phyloP scores from a whole-genome alignment of 192 early-diverging fungal species.

The Linnemannia hyalina region DNA sequence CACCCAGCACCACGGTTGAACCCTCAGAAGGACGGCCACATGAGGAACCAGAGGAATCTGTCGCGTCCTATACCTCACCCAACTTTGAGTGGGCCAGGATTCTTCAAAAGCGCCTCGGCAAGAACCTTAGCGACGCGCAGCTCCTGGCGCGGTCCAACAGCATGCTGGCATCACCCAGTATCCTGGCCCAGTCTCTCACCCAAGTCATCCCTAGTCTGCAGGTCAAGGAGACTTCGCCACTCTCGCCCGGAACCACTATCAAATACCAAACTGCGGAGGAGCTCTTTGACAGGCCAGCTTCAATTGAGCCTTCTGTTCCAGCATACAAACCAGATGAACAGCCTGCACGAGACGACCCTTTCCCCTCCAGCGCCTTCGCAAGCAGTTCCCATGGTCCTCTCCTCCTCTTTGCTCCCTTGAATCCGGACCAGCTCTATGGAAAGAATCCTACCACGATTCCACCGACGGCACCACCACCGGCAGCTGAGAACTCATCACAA shows the following conservation, averaged over 20 bases:
- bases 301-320: constrained; percentile 28
- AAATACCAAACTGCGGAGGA: constrained; percentile 54
- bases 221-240: constrained; percentile 37
- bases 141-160: constrained; percentile 47
- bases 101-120: constrained; percentile 39
- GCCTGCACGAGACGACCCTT: constrained; percentile 22
- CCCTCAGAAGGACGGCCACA: not conserved
- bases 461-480: constrained; percentile 31
- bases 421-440: constrained; percentile 38
- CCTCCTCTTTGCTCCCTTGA: constrained; percentile 47
- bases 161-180: constrained; percentile 53
- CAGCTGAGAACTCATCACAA: not conserved
- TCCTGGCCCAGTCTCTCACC: constrained; percentile 44
- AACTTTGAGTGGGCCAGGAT: constrained; percentile 51
- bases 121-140: constrained; percentile 46
- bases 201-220: constrained; percentile 53
- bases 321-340: constrained; percentile 29
- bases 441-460: constrained; percentile 19
- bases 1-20: not conserved
- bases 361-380: constrained; percentile 34
- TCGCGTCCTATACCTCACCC: constrained; percentile 45
- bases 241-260: constrained; percentile 19
- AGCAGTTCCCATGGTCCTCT: constrained; percentile 17
- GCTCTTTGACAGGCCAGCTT: constrained; percentile 49
- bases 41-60: constrained; percentile 13